Evolutionary conservation across 169 alveolate genomes (phyloP).

Genomic region (Hammondia hammondi): DNA sequence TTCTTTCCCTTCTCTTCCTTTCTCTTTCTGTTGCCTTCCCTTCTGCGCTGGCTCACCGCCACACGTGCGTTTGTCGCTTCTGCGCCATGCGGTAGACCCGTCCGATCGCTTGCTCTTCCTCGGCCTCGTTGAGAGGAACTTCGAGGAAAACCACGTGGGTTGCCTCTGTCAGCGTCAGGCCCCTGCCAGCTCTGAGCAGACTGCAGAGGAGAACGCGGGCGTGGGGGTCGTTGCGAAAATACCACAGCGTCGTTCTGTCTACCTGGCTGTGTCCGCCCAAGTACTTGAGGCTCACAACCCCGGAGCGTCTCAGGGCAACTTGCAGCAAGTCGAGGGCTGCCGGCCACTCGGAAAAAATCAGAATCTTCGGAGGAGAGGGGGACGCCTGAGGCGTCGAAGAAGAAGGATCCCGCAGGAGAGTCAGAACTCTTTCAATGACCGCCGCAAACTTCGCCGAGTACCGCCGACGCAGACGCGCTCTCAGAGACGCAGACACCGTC

Average conservation of each 20-base stretch:
- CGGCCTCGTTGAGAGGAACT: constrained; percentile 71
- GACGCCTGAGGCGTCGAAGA: not conserved
- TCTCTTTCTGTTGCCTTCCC: too few relatives aligned
- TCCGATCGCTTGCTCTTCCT: constrained; percentile 78
- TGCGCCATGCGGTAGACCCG: constrained; percentile 79
- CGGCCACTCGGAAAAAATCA: constrained; percentile 66
- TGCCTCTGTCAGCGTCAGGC: constrained; percentile 77
- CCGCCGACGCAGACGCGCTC: not conserved
- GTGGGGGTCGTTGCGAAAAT: constrained; percentile 13
- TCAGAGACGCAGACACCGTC: not conserved
- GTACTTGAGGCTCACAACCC: constrained; percentile 50
- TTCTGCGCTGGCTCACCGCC: constrained; percentile 56
- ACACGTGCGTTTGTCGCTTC: constrained; percentile 73
- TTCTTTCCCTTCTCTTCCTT: too few relatives aligned
- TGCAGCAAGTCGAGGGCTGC: constrained; percentile 65
- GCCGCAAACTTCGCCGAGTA: constrained; percentile 58
- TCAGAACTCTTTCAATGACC: constrained; percentile 35
- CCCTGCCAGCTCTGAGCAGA: constrained; percentile 73
- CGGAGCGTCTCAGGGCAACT: constrained; percentile 17
- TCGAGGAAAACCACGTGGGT: constrained; percentile 75
- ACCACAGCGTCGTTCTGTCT: not conserved
- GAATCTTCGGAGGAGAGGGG: constrained; percentile 57
- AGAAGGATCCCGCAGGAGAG: not conserved
- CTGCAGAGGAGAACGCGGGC: constrained; percentile 56
- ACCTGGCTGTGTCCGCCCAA: constrained; percentile 41